Evolutionary conservation across 2,329 filamentous ascomycete species (phyloP).

Genomic region (Tolypocladium cylindrosporum): DNA sequence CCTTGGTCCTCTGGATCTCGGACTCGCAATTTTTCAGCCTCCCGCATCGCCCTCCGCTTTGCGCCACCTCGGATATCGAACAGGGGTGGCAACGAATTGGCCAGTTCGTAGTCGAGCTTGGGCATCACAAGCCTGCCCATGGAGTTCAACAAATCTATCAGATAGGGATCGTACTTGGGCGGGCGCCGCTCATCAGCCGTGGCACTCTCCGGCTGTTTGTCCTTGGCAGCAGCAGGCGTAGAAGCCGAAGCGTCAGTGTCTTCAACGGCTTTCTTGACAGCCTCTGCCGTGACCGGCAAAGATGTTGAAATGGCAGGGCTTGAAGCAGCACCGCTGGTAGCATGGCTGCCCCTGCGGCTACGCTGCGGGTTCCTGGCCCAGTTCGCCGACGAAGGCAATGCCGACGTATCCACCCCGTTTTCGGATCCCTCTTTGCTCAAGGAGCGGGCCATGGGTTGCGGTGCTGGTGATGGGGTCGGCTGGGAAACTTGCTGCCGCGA

Average conservation of each 20-base stretch:
- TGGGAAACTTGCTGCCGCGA: slow-evolving; percentile 39
- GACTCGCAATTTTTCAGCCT: slow-evolving; percentile 53
- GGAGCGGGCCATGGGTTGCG: slow-evolving; percentile 63
- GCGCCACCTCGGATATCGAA: slow-evolving; percentile 77
- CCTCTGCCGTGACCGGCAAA: slow-evolving; percentile 42
- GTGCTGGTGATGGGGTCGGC: slow-evolving; percentile 27
- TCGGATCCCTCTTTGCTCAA: slow-evolving; percentile 70
- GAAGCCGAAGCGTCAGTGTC: slow-evolving; percentile 16
- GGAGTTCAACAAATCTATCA: slow-evolving; percentile 26
- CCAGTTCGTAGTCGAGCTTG: slow-evolving; percentile 7
- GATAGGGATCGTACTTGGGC: slow-evolving; percentile 11
- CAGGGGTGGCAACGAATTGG: slow-evolving; percentile 49
- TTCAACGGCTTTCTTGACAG: slow-evolving; percentile 33
- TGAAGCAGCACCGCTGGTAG: slow-evolving; percentile 69
- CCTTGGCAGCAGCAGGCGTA: slow-evolving; percentile 7
- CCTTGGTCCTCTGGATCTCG: slow-evolving; percentile 37
- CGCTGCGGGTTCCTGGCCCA: slow-evolving; percentile 70
- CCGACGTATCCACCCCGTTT: slow-evolving; percentile 67
- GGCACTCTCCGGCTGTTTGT: slow-evolving; percentile 7
- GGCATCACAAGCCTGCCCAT: slow-evolving; percentile 25
- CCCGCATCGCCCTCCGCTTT: slow-evolving; percentile 67
- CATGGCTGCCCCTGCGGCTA: slow-evolving; percentile 66
- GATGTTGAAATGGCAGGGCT: slow-evolving; percentile 66
- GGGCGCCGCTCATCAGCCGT: not conserved
- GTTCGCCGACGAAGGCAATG: slow-evolving; percentile 85